These are phyloP conservation scores for Aspergillus aculeatinus DNA, from an alignment of 2,329 filamentous ascomycete genomes.

Conservation along the genomic window DNA sequence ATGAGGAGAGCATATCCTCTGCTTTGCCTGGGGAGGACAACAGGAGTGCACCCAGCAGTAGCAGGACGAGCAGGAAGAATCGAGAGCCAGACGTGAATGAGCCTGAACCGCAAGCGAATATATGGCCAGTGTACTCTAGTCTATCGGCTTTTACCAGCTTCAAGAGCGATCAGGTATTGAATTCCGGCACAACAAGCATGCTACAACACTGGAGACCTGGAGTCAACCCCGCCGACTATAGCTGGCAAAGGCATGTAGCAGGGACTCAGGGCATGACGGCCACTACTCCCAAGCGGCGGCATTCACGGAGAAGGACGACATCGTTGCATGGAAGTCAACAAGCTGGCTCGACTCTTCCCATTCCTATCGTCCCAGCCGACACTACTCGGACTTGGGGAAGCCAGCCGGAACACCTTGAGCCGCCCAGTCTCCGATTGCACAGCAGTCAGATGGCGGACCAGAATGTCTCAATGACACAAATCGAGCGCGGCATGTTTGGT, in stretches of 20 bases:
- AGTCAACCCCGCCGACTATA: slow-evolving; percentile 33
- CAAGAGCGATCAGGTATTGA: slow-evolving; percentile 20
- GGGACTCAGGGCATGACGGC: slow-evolving; percentile 18
- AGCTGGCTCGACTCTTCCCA: slow-evolving; percentile 20
- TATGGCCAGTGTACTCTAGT: slow-evolving; percentile 15
- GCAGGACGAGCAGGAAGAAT: background rate
- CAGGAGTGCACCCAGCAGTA: background rate
- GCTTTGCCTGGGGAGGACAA: background rate
- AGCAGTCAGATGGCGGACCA: slow-evolving; percentile 39
- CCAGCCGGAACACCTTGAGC: slow-evolving; percentile 29
- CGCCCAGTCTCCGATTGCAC: slow-evolving; percentile 20
- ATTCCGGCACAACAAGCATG: slow-evolving; percentile 28
- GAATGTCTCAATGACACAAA: slow-evolving; percentile 41
- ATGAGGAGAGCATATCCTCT: background rate
- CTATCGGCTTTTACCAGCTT: slow-evolving; percentile 34
- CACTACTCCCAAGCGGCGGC: slow-evolving; percentile 22
- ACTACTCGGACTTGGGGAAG: slow-evolving; percentile 29
- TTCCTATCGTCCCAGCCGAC: slow-evolving; percentile 26
- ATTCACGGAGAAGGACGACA: slow-evolving; percentile 28
- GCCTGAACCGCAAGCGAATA: background rate
- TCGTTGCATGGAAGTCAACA: slow-evolving; percentile 14
- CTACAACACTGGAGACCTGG: slow-evolving; percentile 40
- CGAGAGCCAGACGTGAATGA: background rate
- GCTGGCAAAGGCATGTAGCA: slow-evolving; percentile 30
- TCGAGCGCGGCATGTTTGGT: slow-evolving; percentile 41